phyloP scores from a whole-genome alignment of 768 basidiomycete species.

The Leccinum fibrillosum region DNA sequence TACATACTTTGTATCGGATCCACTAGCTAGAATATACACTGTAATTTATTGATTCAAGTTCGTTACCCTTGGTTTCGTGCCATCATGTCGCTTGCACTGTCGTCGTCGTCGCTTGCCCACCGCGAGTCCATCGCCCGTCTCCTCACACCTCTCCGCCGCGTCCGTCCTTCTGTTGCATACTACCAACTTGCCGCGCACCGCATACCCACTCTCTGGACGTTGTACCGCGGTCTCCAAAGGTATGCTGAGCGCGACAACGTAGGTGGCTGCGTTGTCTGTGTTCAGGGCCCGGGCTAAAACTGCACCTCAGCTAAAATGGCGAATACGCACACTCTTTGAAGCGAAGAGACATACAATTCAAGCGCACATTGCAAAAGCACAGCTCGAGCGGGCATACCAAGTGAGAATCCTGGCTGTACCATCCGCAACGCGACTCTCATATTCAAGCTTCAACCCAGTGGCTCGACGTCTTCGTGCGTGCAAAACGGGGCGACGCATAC shows the following conservation, averaged over 20 bases:
- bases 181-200: slow-evolving; percentile 69
- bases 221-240: slow-evolving; percentile 70
- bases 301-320: slow-evolving; percentile 50
- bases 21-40: not conserved
- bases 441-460: slow-evolving; percentile 34
- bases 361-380: slow-evolving; percentile 42
- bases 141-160: slow-evolving; percentile 55
- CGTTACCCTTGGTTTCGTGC: not conserved
- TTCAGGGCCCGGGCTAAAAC: not conserved
- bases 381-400: slow-evolving; percentile 54
- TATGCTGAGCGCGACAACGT: slow-evolving; percentile 56
- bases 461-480: slow-evolving; percentile 54
- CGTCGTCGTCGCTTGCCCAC: slow-evolving; percentile 40
- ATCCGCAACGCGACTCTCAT: not conserved
- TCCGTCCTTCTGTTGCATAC: slow-evolving; percentile 62
- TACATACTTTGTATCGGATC: not conserved
- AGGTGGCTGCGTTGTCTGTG: not conserved
- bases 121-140: slow-evolving; percentile 51
- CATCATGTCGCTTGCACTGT: slow-evolving; percentile 17
- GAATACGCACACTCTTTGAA: slow-evolving; percentile 53
- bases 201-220: slow-evolving; percentile 69
- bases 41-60: not conserved
- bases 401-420: slow-evolving; percentile 33
- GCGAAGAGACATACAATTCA: slow-evolving; percentile 52
- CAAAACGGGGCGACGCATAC: slow-evolving; percentile 50